Base-by-base conservation (phyloP, 2,329 filamentous ascomycete species). In the Colletotrichum euphorbiae region DNA sequence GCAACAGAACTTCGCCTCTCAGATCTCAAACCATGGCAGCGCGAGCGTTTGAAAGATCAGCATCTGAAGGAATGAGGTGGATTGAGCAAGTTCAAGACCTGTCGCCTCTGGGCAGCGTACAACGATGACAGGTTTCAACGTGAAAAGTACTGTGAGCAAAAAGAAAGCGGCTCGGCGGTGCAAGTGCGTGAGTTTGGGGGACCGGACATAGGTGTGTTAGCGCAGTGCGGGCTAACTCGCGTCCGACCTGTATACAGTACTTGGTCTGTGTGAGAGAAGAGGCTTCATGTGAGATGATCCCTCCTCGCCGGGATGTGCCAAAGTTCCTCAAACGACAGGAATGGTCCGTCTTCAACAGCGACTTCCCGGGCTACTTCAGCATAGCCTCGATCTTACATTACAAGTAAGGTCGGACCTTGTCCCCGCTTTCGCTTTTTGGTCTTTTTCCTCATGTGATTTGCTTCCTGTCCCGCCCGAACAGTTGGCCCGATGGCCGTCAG, bases 11-110 rank as follows among this genome's bases (percentile, higher is more conserved):
- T 17, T 31, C 45, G 31, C 31, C 36, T 33, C 57, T 42, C 56
- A 31, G 31, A 21, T 58, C 59, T 19, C 31, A 38, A 1, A 21
- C 9, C 36, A 17, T 56, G 63, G 19, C 31, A 33, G 36, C 6
- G 13, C 48, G n/a, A 24, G 13, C 13, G 55, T 61, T 52, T 56
- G 56, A 62, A 8, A 40, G 42, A 15, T 24, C 24, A 51, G 11
- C 6, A 15, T 19, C 11, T 33, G 42, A 46, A 36, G 33, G 36
- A 43, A 28, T 65, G 70, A 64, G 70, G 55, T 28, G 68, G 31
- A 71, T 71, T 71, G 70, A 71, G 70, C 70, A 71, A 70, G 64
- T 71, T 71, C 62, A 64, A 55, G 59, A 62, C 31, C 19, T 31
- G 6, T 40, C n/a, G 40, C 42, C 28, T 13, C 64, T 70, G n/a